Conservation (phyloP, 257 asterid species). For the Solanum medicagineum region DNA sequence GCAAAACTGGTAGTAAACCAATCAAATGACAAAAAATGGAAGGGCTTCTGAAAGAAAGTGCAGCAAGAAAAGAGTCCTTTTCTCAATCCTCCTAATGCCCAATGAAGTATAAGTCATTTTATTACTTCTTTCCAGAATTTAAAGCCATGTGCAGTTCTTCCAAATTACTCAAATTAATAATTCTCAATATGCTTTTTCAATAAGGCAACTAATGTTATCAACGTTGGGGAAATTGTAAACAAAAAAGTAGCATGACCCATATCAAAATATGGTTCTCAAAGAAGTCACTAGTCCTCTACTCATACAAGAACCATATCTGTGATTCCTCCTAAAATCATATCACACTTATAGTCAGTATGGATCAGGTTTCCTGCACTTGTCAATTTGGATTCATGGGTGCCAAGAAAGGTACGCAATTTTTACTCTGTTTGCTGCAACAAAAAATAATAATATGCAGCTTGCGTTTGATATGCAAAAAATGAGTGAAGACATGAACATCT, state of each 20-base stretch:
- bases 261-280: neutral
- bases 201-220: neutral
- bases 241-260: neutral
- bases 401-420: neutral
- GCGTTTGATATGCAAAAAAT: neutral
- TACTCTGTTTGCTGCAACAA: neutral
- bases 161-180: neutral
- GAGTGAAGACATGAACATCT: neutral
- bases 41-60: neutral
- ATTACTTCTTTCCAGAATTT: neutral
- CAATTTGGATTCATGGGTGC: neutral
- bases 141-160: neutral
- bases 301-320: neutral
- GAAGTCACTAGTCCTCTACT: neutral
- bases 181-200: neutral
- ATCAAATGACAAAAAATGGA: neutral
- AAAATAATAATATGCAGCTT: neutral
- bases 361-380: neutral
- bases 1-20: neutral
- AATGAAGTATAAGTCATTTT: neutral
- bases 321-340: neutral
- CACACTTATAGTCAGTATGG: neutral
- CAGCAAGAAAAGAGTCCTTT: neutral
- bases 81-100: neutral
- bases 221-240: neutral